Evolutionary conservation across 192 early-diverging fungal genomes (phyloP).

Genomic region (Cladochytrium replicatum): DNA sequence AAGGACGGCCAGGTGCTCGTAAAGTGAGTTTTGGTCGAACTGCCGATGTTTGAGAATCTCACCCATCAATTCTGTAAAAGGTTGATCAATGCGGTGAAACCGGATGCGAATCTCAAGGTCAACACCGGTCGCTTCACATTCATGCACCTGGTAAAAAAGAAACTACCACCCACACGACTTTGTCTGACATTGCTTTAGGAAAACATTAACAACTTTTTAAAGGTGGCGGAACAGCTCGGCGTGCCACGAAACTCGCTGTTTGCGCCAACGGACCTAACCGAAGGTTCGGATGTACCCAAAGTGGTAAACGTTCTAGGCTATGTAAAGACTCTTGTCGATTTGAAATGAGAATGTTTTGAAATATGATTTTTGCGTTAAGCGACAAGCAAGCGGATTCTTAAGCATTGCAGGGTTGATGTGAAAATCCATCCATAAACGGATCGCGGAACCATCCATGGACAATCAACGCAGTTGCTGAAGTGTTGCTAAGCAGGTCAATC

Average conservation of each 20-base stretch:
- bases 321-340: too few species aligned
- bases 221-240: conserved; percentile 5
- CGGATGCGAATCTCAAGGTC: conserved; percentile 8
- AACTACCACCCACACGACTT: background rate
- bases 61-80: conserved; percentile 1
- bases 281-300: conserved; percentile 9
- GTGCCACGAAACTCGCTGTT: conserved; percentile 10
- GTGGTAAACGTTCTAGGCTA: too few species aligned
- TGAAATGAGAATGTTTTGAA: too few species aligned
- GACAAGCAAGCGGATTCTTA: too few species aligned
- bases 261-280: conserved; percentile 10
- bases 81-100: conserved; percentile 14
- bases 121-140: conserved; percentile 23
- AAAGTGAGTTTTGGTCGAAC: background rate
- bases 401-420: too few species aligned
- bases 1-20: conserved; percentile 11
- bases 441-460: too few species aligned
- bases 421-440: too few species aligned
- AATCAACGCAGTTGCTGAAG: too few species aligned
- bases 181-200: conserved; percentile 6
- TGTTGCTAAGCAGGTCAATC: too few species aligned
- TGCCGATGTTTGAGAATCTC: background rate
- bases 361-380: too few species aligned
- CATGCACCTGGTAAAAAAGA: conserved; percentile 1
- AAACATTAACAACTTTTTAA: conserved; percentile 22